Conservation (phyloP, 768 basidiomycete genomes). For the Sporobolomyces phaffii region DNA sequence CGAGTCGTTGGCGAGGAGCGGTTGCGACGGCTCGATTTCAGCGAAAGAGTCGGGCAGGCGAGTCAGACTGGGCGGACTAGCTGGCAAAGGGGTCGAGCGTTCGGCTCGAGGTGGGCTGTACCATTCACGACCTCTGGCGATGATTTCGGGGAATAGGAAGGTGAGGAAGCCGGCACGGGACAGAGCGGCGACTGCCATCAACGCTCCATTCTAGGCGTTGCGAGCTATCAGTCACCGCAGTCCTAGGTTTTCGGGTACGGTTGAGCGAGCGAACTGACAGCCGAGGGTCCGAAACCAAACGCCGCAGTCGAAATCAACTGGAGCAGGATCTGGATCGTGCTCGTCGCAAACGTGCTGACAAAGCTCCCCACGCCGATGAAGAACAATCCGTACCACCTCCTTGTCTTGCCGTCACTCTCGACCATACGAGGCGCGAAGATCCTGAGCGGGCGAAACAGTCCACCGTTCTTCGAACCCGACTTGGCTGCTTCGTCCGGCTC, state of each 20-base stretch:
- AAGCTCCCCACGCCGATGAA: constrained; percentile 43
- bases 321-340: constrained; percentile 43
- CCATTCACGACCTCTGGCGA: constrained; percentile 37
- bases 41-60: constrained; percentile 8
- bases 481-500: background rate
- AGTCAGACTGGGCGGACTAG: constrained; percentile 27
- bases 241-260: no score
- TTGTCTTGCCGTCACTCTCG: constrained; percentile 16
- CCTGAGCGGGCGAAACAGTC: constrained; percentile 42
- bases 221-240: no score
- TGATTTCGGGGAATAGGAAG: constrained; percentile 22
- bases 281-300: constrained; percentile 40
- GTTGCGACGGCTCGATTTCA: constrained; percentile 17
- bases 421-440: constrained; percentile 39
- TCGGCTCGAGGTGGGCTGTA: constrained; percentile 40
- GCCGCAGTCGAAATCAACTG: constrained; percentile 44
- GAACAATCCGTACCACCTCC: constrained; percentile 33
- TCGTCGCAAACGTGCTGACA: constrained; percentile 43
- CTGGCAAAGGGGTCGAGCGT: constrained; percentile 24
- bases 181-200: constrained; percentile 40
- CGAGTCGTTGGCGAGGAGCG: constrained; percentile 2
- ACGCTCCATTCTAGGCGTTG: constrained; percentile 17
- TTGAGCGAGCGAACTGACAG: background rate
- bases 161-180: constrained; percentile 22
- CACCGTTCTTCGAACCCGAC: constrained; percentile 19